Base-by-base conservation (phyloP, 495 filamentous ascomycete species). In the Aspergillus panamensis region DNA sequence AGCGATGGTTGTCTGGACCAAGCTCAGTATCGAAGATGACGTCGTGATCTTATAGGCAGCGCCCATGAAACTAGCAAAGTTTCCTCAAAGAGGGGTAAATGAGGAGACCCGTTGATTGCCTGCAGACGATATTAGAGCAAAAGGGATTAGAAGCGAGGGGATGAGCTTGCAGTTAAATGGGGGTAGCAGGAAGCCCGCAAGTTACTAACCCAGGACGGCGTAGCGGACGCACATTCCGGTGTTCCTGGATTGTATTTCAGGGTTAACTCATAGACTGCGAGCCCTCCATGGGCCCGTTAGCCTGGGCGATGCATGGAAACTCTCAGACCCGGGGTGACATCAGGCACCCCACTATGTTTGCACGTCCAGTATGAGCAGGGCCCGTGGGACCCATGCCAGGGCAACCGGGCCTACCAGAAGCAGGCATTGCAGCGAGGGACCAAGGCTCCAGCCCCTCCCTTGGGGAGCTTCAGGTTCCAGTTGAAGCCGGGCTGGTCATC, bases 51-150 rank as follows among this genome's bases (percentile, higher is more conserved):
- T 50, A 50, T 45, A 45, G 42, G 42, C 4, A 45, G 30, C 47
- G 21, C 47, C 31, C 47, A 30, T 17, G 42, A 17, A 20, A 9
- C n/a, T 19, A 10, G 17, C 35, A 39, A 39, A 52, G 50, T 52
- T 37, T 39, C 32, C 16, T 19, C 30, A 58, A 48, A 52, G 56
- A 58, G 56, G 56, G 56, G 56, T 58, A 58, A 58, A 30, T 25
- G 54, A 49, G 51, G 39, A 45, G 52, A 48, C 21, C 45, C 19
- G 21, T 45, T 21, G 37, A 53, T 54, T 45, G 25, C 13, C 48
- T 31, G 54, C 45, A 51, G 48, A 47, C 19, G 19, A 33, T 52
- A 44, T 52, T 52, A 51, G 47, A 12, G 30, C 45, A 37, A 6
- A 42, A 42, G 32, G 33, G 13, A 47, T 25, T 29, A 13, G 14